These are phyloP conservation scores for Calocybe gambosa DNA, from an alignment of 1,284 basidiomycete species.

Conservation along the genomic window DNA sequence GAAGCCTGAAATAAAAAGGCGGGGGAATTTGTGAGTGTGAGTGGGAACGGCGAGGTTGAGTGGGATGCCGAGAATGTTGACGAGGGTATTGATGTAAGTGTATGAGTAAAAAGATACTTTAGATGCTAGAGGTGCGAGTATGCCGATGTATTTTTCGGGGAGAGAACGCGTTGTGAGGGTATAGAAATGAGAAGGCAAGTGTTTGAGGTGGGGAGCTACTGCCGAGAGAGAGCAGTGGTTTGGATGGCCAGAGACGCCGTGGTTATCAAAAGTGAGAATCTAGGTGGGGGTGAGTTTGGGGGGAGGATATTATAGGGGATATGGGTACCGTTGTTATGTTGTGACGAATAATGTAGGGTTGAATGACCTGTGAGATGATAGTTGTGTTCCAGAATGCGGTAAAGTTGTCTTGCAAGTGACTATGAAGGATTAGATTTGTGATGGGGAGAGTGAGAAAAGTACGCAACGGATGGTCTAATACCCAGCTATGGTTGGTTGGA, in stretches of 20 bases:
- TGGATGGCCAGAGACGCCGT: constrained; percentile 81
- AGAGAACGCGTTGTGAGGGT: constrained; percentile 56
- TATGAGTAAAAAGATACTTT: constrained; percentile 35
- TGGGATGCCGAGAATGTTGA: constrained; percentile 8
- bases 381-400: constrained; percentile 58
- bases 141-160: constrained; percentile 55
- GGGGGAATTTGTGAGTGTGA: constrained; percentile 14
- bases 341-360: constrained; percentile 52
- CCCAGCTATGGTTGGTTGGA: constrained; percentile 43
- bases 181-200: constrained; percentile 32
- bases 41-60: neutral
- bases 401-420: constrained; percentile 78
- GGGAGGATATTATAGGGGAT: constrained; percentile 1
- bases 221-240: constrained; percentile 81
- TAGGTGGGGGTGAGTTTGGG: constrained; percentile 27
- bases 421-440: constrained; percentile 23
- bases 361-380: constrained; percentile 56
- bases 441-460: neutral
- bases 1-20: constrained; percentile 50
- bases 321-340: constrained; percentile 61
- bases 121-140: constrained; percentile 39
- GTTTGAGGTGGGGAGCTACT: constrained; percentile 44
- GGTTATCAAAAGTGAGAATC: constrained; percentile 88
- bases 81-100: constrained; percentile 17
- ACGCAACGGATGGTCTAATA: constrained; percentile 74